Conservation (phyloP, 2,329 filamentous ascomycete genomes). For the Leptographium flavum region DNA sequence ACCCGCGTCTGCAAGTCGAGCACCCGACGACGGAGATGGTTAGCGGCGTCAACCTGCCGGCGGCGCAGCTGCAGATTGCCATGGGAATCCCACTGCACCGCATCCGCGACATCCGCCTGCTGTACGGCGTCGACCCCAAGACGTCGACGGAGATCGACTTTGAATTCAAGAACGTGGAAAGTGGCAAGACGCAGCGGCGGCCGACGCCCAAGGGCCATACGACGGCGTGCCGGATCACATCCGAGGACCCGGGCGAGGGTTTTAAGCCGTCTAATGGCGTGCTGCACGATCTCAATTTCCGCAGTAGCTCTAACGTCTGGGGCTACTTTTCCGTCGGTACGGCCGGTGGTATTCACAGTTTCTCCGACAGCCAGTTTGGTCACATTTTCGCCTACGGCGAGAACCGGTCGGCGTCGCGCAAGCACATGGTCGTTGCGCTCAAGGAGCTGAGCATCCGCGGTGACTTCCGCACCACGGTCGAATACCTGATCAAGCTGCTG, state of each 20-base stretch:
- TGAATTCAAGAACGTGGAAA: conserved; percentile 79
- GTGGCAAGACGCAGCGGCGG: conserved; percentile 70
- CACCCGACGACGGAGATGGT: conserved; percentile 99
- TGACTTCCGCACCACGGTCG: conserved; percentile 96
- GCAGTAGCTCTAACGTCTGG: conserved; percentile 97
- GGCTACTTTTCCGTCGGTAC: conserved; percentile 99
- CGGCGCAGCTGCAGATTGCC: conserved; percentile 93
- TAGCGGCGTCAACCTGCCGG: conserved; percentile 89
- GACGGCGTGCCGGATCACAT: conserved; percentile 97
- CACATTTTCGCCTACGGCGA: conserved; percentile 99
- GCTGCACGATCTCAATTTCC: conserved; percentile 98
- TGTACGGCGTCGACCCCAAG: conserved; percentile 91
- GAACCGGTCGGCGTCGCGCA: conserved; percentile 87
- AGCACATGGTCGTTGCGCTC: conserved; percentile 97
- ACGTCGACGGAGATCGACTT: conserved; percentile 84
- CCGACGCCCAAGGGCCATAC: conserved; percentile 93
- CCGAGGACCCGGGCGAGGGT: conserved; percentile 94
- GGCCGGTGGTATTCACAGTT: conserved; percentile 94
- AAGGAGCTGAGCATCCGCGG: conserved; percentile 99
- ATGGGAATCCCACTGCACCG: conserved; percentile 96
- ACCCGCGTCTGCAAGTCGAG: conserved; percentile 98
- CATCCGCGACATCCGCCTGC: conserved; percentile 86
- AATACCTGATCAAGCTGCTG: conserved; percentile 96
- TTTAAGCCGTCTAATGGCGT: conserved; percentile 99
- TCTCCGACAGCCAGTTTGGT: conserved; percentile 97